Percentiles rank a stretch among this genome's conserved stretches.
phyloP scores from a whole-genome alignment of 306 rosid species.

The Echinosophora koreensis region DNA sequence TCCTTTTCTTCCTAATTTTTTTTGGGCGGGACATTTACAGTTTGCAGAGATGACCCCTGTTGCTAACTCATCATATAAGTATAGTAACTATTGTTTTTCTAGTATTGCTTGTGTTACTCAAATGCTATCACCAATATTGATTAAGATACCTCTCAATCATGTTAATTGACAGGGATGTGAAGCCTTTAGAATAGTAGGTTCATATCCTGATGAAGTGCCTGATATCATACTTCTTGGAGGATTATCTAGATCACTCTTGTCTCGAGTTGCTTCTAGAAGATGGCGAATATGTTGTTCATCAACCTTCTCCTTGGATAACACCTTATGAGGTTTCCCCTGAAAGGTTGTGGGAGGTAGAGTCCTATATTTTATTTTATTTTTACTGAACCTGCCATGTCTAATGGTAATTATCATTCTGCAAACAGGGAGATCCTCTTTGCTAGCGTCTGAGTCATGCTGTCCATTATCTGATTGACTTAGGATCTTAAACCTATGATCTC shows the following conservation, averaged over 20 bases:
- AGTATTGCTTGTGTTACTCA: slow-evolving; percentile 33
- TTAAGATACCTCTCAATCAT: slow-evolving; percentile 41
- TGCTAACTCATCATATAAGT: not conserved
- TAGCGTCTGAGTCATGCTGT: slow-evolving; percentile 42
- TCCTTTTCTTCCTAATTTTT: not conserved
- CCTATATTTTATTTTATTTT: slow-evolving; percentile 45
- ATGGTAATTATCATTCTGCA: slow-evolving; percentile 43
- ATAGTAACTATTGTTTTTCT: slow-evolving; percentile 6
- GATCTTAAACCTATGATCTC: slow-evolving; percentile 89
- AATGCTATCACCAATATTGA: slow-evolving; percentile 17
- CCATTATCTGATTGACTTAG: slow-evolving; percentile 58
- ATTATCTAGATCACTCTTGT: slow-evolving; percentile 58
- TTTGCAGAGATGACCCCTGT: not conserved
- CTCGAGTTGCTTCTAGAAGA: slow-evolving; percentile 58
- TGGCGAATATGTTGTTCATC: slow-evolving; percentile 66
- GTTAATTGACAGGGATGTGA: slow-evolving; percentile 67
- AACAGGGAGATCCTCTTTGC: slow-evolving; percentile 33
- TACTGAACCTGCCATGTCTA: slow-evolving; percentile 42
- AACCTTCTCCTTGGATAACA: slow-evolving; percentile 56
- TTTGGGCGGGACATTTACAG: not conserved
- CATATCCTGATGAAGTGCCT: slow-evolving; percentile 59
- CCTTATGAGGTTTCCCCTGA: slow-evolving; percentile 74
- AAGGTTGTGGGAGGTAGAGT: slow-evolving; percentile 94
- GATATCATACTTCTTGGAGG: slow-evolving; percentile 58
- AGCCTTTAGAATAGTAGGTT: slow-evolving; percentile 59